Conservation (phyloP, 23 red algal genomes). For the Agarophyton chilense region DNA sequence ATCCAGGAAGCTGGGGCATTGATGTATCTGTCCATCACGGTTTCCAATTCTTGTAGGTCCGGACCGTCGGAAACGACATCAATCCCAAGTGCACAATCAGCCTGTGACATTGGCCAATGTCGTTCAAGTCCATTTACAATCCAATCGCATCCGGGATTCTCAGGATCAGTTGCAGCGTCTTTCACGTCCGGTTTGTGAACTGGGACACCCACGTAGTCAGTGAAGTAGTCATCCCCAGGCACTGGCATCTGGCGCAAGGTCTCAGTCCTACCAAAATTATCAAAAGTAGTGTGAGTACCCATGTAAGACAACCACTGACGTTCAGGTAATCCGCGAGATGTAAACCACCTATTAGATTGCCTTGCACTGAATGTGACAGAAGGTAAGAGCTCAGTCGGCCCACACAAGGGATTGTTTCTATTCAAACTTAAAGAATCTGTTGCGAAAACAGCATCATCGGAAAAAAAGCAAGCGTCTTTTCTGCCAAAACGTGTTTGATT, state of each 20-base stretch:
- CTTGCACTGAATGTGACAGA: background rate
- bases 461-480: conserved; percentile 1
- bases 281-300: conserved; percentile 7
- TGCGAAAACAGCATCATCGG: background rate
- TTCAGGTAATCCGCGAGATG: background rate
- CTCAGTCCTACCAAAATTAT: background rate
- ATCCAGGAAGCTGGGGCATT: background rate
- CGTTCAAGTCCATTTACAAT: background rate
- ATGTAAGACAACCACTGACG: background rate
- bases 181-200: background rate
- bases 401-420: background rate
- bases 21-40: background rate
- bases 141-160: conserved; percentile 5
- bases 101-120: conserved; percentile 11
- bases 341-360: background rate
- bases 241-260: background rate
- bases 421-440: background rate
- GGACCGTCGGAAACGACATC: background rate
- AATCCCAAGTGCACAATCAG: conserved; percentile 9
- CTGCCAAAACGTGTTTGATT: background rate
- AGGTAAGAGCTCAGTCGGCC: conserved; percentile 2
- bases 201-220: conserved; percentile 5
- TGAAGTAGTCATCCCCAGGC: conserved; percentile 8
- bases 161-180: background rate
- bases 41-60: background rate